Base-by-base conservation (phyloP, 768 basidiomycete species). In the Boletus tylopilopsis region DNA sequence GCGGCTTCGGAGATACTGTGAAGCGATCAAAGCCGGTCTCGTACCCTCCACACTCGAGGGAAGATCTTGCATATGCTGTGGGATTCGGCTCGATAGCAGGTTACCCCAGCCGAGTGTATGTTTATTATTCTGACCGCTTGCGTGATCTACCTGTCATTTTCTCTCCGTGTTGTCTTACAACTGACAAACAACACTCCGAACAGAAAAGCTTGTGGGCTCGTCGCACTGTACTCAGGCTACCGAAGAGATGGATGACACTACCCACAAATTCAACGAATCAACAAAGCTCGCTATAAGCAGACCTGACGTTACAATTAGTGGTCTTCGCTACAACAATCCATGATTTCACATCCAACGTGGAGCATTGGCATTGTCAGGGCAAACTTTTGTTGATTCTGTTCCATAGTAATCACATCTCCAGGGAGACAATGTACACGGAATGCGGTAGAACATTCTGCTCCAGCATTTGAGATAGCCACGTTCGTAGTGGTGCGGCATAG, bases 31-130 rank as follows among this genome's bases (percentile, higher is more conserved):
- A 34, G 22, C 67, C 3, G 60, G 62, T 6, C 57, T 67, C 15
- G 12, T 68, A 2, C 53, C 57, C 3, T 10, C 24, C 16, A 51
- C 51, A 0, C 19, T n/a, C 1, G 41, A 46, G 7, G 59, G 50
- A 1, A 52, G 43, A 34, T 37, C 50, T 2, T 43, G 66, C 59
- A 38, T 73, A 59, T 61, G 61, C 51, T 3, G 59, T 62, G 37
- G 61, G n/a, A n/a, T 39, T 58, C 6, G 56, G 54, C 11, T 56
- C 58, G 10, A 33, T 50, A 21, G 34, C 33, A 73, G 45, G 55
- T 72, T 42, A 57, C 60, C 21, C 58, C 63, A 24, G 59, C 63
- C 27, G 64, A 64, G 25, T 68, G 69, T 67, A 50, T 9, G 55
- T n/a, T 2, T 0, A 5, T 5, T 24, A 1, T 5, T 12, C 10